Evolutionary conservation across 192 early-diverging fungal genomes (phyloP).

Genomic region (Gonapodya prolifera): DNA sequence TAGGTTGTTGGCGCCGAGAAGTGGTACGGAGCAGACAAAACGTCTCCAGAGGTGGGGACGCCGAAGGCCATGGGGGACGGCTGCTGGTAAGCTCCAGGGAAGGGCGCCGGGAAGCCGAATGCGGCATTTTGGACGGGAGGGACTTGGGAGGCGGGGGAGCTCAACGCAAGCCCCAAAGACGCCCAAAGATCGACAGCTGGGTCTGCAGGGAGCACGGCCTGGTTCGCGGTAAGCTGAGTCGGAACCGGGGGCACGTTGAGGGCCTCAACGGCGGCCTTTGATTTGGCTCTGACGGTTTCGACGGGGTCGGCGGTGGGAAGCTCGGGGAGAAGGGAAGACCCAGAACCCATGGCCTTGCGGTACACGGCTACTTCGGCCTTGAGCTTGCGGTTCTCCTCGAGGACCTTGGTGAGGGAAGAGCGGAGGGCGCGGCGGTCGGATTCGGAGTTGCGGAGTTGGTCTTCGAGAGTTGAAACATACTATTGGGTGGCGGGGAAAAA

Average conservation of each 20-base stretch:
- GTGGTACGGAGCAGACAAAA: background rate
- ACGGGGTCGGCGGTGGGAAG: background rate
- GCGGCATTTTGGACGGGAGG: background rate
- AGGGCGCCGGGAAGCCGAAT: background rate
- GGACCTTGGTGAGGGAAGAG: background rate
- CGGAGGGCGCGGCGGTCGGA: background rate
- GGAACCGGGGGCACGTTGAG: background rate
- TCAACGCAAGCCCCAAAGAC: background rate
- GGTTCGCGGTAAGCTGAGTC: background rate
- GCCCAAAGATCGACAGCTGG: background rate
- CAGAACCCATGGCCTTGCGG: background rate
- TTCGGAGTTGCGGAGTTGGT: background rate
- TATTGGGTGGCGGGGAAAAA: background rate
- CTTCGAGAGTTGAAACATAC: slow-evolving; percentile 1
- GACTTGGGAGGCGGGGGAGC: too few relatives aligned
- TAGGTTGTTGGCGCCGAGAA: background rate
- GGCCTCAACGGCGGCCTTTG: background rate
- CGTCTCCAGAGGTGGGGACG: background rate
- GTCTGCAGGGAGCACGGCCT: background rate
- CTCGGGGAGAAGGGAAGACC: background rate
- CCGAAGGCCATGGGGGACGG: background rate
- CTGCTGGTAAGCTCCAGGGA: background rate
- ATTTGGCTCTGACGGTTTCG: background rate
- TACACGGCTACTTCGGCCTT: background rate
- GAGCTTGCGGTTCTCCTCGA: slow-evolving; percentile 4